Percentiles rank a stretch among this genome's conserved stretches.
Evolutionary conservation across 768 basidiomycete genomes (phyloP).

Genomic region (Suillus brevipes): DNA sequence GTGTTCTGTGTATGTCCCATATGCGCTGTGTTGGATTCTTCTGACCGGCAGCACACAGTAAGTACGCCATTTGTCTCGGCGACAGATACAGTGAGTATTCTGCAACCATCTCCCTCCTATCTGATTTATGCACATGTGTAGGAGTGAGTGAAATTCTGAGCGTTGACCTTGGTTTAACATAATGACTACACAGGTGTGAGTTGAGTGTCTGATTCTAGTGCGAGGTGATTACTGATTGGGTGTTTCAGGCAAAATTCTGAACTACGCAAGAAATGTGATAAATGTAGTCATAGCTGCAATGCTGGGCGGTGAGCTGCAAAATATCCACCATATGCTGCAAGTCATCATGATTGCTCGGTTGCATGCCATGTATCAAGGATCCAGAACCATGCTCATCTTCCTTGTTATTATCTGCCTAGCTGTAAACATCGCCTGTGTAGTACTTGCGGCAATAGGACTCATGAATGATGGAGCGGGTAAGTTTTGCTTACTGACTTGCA

Average conservation of each 20-base stretch:
- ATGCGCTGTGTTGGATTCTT: too few relatives aligned
- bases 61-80: background rate
- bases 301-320: background rate
- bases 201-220: background rate
- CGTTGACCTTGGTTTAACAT: background rate
- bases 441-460: too few relatives aligned
- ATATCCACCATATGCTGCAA: background rate
- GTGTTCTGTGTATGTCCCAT: too few relatives aligned
- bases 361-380: background rate
- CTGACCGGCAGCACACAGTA: background rate
- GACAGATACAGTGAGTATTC: background rate
- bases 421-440: background rate
- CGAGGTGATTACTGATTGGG: background rate
- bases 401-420: background rate
- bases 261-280: background rate
- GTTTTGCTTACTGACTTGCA: too few relatives aligned
- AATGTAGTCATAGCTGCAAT: background rate
- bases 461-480: too few relatives aligned
- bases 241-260: background rate
- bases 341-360: background rate
- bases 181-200: background rate
- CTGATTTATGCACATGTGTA: background rate
- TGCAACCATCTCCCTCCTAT: background rate
- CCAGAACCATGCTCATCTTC: background rate
- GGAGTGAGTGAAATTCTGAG: background rate